Percentiles rank a stretch among this genome's conserved stretches.
Evolutionary conservation across 305 asterid species (phyloP).

Genomic region (Plantago coronopus): DNA sequence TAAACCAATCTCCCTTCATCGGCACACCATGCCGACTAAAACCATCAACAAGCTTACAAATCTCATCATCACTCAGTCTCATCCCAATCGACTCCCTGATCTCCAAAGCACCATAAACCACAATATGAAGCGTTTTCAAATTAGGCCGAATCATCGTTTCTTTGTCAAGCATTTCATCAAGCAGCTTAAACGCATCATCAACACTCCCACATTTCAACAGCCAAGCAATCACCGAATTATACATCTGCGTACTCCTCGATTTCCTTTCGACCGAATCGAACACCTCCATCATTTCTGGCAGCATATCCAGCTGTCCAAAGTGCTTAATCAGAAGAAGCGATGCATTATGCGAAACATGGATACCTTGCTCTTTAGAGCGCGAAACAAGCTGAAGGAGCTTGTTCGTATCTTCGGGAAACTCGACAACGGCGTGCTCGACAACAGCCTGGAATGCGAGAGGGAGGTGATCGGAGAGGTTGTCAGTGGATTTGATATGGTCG

Average conservation of each 20-base stretch:
- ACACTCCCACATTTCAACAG: constrained; percentile 35
- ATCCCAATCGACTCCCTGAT: constrained; percentile 42
- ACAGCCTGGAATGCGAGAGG: constrained; percentile 64
- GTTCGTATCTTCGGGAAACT: constrained; percentile 24
- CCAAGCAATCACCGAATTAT: constrained; percentile 43
- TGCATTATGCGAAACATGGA: constrained; percentile 49
- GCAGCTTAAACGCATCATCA: constrained; percentile 66
- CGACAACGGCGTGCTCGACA: constrained; percentile 53
- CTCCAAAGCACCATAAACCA: constrained; percentile 36
- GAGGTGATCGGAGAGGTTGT: constrained; percentile 26
- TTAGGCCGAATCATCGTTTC: constrained; percentile 35
- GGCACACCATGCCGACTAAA: constrained; percentile 42
- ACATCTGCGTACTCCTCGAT: constrained; percentile 35
- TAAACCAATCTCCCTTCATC: constrained; percentile 34
- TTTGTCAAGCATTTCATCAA: constrained; percentile 65
- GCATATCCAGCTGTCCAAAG: constrained; percentile 48
- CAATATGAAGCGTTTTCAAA: constrained; percentile 34
- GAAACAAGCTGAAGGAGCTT: constrained; percentile 50
- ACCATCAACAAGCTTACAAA: constrained; percentile 37
- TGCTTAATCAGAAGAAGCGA: constrained; percentile 48
- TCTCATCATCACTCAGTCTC: constrained; percentile 44
- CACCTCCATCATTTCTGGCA: constrained; percentile 46
- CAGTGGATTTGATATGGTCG: constrained; percentile 35
- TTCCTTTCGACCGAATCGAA: constrained; percentile 37
- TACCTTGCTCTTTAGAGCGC: constrained; percentile 33